Base-by-base conservation (phyloP, 2,329 filamentous ascomycete species). In the Cladophialophora exuberans region DNA sequence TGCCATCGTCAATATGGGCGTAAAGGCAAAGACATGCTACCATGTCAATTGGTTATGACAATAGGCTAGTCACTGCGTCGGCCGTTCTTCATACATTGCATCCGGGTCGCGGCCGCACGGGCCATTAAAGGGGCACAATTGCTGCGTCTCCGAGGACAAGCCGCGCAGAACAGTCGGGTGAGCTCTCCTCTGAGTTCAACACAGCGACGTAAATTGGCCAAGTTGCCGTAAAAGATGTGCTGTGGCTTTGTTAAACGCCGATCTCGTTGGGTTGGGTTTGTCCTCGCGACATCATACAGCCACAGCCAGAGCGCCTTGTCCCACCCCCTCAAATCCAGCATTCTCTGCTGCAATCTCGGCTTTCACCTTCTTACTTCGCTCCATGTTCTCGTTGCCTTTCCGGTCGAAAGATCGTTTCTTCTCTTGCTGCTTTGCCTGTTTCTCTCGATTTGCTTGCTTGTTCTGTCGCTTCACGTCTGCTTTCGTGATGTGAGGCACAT, bases 401-500 rank as follows among this genome's bases (percentile, higher is more conserved):
- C 55, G 52, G 13, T 54, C 49, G 28, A 52, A 43, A 6, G 50
- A 48, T 33, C 54, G 50, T 46, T 64, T 64, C 38, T 60, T 59
- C 43, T 57, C 54, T 26, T 57, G 49, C 28, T 57, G 58, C 28
- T 52, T 57, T 23, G 44, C 23, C n/a, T 59, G 52, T 17, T 48
- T 56, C 47, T 62, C 58, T 45, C 57, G 60, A 20, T 53, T 59
- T n/a, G 54, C 42, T 25, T 59, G 57, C 22, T 61, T 65, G 48
- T 64, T 51, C 33, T 60, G 56, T 31, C 61, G 59, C 45, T 63
- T 65, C 31, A 64, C 56, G 39, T 65, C 63, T 13, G 58, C 42
- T 36, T 61, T 64, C 4, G 56, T 62, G 11, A 44, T 43, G 55
- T 72, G 74, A 4, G 47, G 39, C 6, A 78, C 75, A 53, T 82